Conservation (phyloP, 495 filamentous ascomycete species). For the Talaromyces trachyspermus region DNA sequence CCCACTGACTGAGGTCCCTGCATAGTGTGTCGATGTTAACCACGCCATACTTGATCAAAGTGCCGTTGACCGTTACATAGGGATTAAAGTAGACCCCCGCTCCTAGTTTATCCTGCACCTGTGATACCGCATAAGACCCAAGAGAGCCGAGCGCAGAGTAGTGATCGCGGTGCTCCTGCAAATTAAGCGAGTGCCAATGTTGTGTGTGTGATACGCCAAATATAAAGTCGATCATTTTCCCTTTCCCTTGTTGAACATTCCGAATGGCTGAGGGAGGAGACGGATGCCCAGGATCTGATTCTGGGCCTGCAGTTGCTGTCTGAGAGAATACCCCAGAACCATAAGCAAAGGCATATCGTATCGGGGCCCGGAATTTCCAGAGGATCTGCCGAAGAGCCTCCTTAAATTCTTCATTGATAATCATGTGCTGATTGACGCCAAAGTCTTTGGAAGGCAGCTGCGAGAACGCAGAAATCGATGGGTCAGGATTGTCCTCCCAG, state of each 20-base stretch:
- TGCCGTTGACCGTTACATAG: constrained; percentile 91
- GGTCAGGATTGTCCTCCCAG: constrained; percentile 79
- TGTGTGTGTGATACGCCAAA: constrained; percentile 93
- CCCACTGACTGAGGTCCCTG: constrained; percentile 78
- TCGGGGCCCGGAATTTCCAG: constrained; percentile 88
- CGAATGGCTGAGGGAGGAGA: constrained; percentile 68
- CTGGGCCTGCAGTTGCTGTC: constrained; percentile 37
- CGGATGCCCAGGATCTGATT: constrained; percentile 54
- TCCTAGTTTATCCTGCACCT: constrained; percentile 79
- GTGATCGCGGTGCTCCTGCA: constrained; percentile 81
- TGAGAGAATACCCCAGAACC: constrained; percentile 95
- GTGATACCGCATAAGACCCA: constrained; percentile 73
- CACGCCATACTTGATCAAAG: constrained; percentile 94
- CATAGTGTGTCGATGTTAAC: constrained; percentile 87
- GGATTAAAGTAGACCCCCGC: constrained; percentile 98
- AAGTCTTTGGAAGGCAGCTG: constrained; percentile 83
- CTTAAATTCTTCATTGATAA: constrained; percentile 90
- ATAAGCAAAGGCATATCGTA: constrained; percentile 94
- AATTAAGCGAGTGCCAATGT: constrained; percentile 93
- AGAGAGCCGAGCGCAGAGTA: constrained; percentile 83
- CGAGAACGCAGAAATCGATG: constrained; percentile 70
- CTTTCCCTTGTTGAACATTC: constrained; percentile 73
- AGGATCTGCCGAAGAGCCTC: constrained; percentile 79
- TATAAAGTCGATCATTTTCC: constrained; percentile 98
- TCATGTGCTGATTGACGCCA: constrained; percentile 90